phyloP scores from a whole-genome alignment of 1,284 basidiomycete genomes.

The Sanghuangporus sanghuang region DNA sequence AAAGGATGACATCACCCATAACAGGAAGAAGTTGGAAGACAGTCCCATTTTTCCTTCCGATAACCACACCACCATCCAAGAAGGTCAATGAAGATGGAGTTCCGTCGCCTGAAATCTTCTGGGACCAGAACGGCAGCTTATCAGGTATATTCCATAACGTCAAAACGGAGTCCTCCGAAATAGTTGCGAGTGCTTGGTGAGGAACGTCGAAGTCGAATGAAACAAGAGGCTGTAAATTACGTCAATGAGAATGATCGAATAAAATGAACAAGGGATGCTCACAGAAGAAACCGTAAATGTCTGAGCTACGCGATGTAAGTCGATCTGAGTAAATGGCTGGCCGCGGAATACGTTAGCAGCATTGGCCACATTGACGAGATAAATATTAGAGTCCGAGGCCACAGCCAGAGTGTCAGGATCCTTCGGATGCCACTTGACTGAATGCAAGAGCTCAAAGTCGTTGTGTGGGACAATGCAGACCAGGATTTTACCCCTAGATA shows the following conservation, averaged over 20 bases:
- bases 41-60: slow-evolving; percentile 77
- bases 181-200: slow-evolving; percentile 68
- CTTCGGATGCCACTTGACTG: slow-evolving; percentile 80
- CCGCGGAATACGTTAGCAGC: slow-evolving; percentile 51
- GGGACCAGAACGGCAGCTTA: slow-evolving; percentile 63
- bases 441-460: slow-evolving; percentile 58
- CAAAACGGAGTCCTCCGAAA: slow-evolving; percentile 73
- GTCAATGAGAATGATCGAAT: neutral
- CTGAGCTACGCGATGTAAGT: slow-evolving; percentile 60
- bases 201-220: slow-evolving; percentile 77
- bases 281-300: slow-evolving; percentile 66
- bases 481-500: slow-evolving; percentile 56
- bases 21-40: slow-evolving; percentile 71
- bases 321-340: slow-evolving; percentile 57
- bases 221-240: slow-evolving; percentile 53
- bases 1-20: slow-evolving; percentile 63
- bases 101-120: slow-evolving; percentile 72
- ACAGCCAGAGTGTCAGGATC: slow-evolving; percentile 72
- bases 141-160: slow-evolving; percentile 76
- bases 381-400: slow-evolving; percentile 67
- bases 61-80: slow-evolving; percentile 71
- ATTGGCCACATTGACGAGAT: slow-evolving; percentile 64
- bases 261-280: slow-evolving; percentile 26
- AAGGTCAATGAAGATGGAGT: slow-evolving; percentile 74
- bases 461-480: slow-evolving; percentile 61